Base-by-base conservation (phyloP, 2,329 filamentous ascomycete genomes). In the Ophiognomonia clavigignenti-juglandacearum region DNA sequence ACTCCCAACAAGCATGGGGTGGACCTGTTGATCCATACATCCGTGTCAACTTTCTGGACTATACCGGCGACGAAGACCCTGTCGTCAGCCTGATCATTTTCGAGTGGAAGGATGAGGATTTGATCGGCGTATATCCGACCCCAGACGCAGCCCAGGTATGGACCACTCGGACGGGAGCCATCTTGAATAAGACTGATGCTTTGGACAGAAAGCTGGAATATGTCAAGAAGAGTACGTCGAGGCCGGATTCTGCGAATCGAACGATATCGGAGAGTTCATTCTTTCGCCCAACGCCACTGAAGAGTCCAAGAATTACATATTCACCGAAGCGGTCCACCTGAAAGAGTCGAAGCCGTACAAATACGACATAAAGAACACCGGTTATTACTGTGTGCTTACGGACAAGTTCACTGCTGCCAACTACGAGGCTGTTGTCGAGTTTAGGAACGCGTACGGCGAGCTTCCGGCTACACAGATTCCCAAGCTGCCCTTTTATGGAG, bases 401-500 rank as follows among this genome's bases (percentile, higher is more conserved):
- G 83, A 82, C 54, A 78, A 77, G 19, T 92, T 82, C 63, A 81
- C 76, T 22, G 72, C 76, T 0, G 73, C 78, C 18, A 75, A 88
- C 37, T 98, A 95, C 62, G 78, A 75, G 39, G 91, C 86, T 7
- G 79, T 93, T 13, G 85, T 93, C 36, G 91, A 93, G 59, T 98
- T 97, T 66, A 83, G 91, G 53, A 97, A 98, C 66, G 87, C 93
- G 3, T 98, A 95, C 62, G 93, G 93, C 62, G 92, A 98, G 72
- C 83, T 98, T 47, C 88, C 91, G 5, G 93, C 90, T 7, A 90
- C 90, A 2, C 92, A 98, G 65, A 96, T 98, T 55, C 86, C 95
- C 18, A 98, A 98, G 67, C 75, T 98, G 49, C 92, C 93, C 3
- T 98, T 98, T 65, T 98, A 98, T 61, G 93, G 92, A 39, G 92